Evolutionary conservation across 1,284 basidiomycete genomes (phyloP), one percentile per base, ranked within the genome.

Genomic region (Grifola frondosa): DNA sequence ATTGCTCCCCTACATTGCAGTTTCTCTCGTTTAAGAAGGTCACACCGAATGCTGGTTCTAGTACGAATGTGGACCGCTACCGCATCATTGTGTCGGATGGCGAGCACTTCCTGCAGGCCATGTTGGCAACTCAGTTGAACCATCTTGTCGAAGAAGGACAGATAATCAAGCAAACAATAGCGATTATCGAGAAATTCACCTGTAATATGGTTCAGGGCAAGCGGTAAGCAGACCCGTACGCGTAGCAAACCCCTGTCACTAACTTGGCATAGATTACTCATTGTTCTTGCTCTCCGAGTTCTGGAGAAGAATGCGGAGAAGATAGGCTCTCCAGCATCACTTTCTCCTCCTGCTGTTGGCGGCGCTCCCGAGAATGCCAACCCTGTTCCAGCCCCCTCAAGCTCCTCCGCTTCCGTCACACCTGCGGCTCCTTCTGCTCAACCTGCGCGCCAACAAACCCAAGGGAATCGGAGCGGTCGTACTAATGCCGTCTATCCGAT

Each of bases 61-160:
- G 34, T 25, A 40, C 64, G 28, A 35, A 19, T 20, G 53, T 70
- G 30, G 83, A 86, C 57, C 73, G 87, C 48, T 84, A 78, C 64
- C 80, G 86, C 46, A 74, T 88, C 45, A 84, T 89, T 57, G 68
- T 89, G 24, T 88, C 87, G 2, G 94, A 97, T 63, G 91, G 94
- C 33, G 68, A 74, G 24, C 69, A 89, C 58, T 95, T 90, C 61
- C 74, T 90, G 40, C 94, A 96, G 65, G 85, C 90, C 23, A 98
- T 99, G 97, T 76, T 99, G 29, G 91, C 93, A 4, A 97, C 95
- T 0, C 90, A 94, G 63, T 77, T 95, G 40, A 97, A 97, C 59
- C 58, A 75, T 15, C 68, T 91, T 50, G 84, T 97, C 24, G 75
- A 85, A 19, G 74, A 80, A 1, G 79, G 83, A n/a, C 60, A 74